Conservation (phyloP, 495 filamentous ascomycete species). For the Daldinia vernicosa region DNA sequence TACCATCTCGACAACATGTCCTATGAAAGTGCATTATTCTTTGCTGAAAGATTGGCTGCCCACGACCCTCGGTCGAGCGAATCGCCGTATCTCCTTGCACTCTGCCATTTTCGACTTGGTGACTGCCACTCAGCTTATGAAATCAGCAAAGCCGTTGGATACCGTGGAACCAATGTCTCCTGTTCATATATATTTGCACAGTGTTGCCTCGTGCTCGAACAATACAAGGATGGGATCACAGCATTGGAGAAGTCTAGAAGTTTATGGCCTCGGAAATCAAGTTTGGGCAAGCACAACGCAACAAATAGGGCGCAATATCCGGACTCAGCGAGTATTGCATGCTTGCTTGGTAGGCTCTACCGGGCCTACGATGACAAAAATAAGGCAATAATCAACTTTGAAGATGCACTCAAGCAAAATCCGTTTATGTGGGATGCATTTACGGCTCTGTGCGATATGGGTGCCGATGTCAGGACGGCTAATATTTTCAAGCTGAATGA, state of each 20-base stretch:
- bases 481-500: constrained; percentile 85
- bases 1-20: constrained; percentile 94
- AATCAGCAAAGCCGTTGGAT: constrained; percentile 68
- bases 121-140: constrained; percentile 75
- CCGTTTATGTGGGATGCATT: constrained; percentile 99
- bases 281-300: constrained; percentile 77
- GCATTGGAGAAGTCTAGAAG: constrained; percentile 79
- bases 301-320: constrained; percentile 75
- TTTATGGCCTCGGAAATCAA: constrained; percentile 75
- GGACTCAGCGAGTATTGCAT: constrained; percentile 82
- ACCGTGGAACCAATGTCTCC: constrained; percentile 76
- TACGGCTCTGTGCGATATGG: constrained; percentile 72
- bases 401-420: constrained; percentile 86
- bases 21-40: constrained; percentile 87
- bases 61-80: constrained; percentile 82
- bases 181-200: constrained; percentile 93
- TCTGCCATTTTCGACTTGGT: constrained; percentile 83
- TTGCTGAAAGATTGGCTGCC: constrained; percentile 84
- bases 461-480: constrained; percentile 74
- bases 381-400: constrained; percentile 83
- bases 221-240: constrained; percentile 77
- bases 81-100: constrained; percentile 80
- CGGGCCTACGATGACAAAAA: constrained; percentile 79
- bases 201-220: constrained; percentile 80
- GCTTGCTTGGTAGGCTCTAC: constrained; percentile 87